A percentile compares a stretch with the other conserved stretches of the same genome.
Evolutionary conservation across 306 rosid genomes (phyloP).

Genomic region (Vigna trinervia): DNA sequence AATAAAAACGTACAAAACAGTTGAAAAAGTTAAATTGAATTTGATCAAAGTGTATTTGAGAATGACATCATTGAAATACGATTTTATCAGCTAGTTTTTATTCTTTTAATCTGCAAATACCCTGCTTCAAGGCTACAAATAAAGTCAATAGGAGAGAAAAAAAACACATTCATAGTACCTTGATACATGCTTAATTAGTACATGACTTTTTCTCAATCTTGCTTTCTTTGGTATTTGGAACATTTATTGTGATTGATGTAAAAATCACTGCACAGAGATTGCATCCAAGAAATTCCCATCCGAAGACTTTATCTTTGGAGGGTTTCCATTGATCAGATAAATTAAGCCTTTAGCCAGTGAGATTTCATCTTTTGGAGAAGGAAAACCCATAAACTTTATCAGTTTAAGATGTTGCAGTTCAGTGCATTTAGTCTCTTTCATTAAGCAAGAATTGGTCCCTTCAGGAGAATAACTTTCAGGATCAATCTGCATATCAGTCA

Average conservation of each 20-base stretch:
- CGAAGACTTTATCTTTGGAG: constrained; percentile 48
- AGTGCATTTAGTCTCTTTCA: constrained; percentile 41
- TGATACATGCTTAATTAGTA: neutral
- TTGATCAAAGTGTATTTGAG: neutral
- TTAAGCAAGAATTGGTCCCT: constrained; percentile 35
- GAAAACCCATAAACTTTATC: constrained; percentile 58
- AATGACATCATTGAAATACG: neutral
- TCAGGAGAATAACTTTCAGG: constrained; percentile 42
- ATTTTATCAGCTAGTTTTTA: neutral
- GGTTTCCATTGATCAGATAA: constrained; percentile 46
- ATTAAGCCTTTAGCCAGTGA: constrained; percentile 45
- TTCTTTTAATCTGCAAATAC: neutral
- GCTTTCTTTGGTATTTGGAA: neutral
- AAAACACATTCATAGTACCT: neutral
- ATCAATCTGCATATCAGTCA: constrained; percentile 57
- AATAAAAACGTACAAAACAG: neutral
- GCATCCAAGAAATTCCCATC: constrained; percentile 49
- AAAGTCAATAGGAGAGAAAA: neutral
- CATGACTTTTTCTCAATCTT: neutral
- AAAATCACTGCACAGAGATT: constrained; percentile 21
- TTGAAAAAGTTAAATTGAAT: neutral
- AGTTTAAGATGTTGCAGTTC: constrained; percentile 51
- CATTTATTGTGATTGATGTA: constrained; percentile 14
- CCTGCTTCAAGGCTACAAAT: neutral
- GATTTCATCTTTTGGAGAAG: constrained; percentile 47